Evolutionary conservation across 1,284 basidiomycete species (phyloP).

Genomic region (Fomitopsis pinicola): DNA sequence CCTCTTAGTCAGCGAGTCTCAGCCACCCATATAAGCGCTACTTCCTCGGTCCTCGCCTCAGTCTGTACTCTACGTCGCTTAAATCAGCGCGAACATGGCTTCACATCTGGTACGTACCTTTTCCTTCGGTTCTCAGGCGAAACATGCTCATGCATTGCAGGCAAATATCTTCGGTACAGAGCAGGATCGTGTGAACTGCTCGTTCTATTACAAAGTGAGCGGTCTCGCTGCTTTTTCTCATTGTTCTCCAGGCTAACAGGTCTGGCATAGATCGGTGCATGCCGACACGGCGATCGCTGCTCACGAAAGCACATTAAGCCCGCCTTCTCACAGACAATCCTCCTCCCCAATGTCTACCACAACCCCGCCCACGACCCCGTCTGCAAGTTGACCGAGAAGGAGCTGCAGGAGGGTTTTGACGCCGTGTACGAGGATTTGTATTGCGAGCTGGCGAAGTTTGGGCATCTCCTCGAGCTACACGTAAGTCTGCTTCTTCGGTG

Average conservation of each 20-base stretch:
- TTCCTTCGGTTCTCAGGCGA: not conserved
- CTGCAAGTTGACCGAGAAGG: slow-evolving; percentile 80
- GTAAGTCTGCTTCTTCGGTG: slow-evolving; percentile 41
- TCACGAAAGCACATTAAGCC: slow-evolving; percentile 98
- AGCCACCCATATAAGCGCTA: slow-evolving; percentile 16
- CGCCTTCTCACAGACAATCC: slow-evolving; percentile 94
- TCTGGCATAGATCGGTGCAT: slow-evolving; percentile 78
- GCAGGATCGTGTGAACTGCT: slow-evolving; percentile 92
- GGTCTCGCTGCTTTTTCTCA: slow-evolving; percentile 5
- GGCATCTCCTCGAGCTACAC: slow-evolving; percentile 93
- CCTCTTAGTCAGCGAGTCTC: slow-evolving; percentile 15
- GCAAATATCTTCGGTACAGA: slow-evolving; percentile 87
- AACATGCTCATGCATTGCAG: slow-evolving; percentile 29
- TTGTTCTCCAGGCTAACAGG: slow-evolving; percentile 5
- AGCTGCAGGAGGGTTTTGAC: slow-evolving; percentile 95
- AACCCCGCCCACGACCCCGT: slow-evolving; percentile 94
- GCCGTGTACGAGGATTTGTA: slow-evolving; percentile 95
- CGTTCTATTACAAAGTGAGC: slow-evolving; percentile 89
- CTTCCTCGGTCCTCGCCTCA: not conserved
- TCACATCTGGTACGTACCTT: slow-evolving; percentile 50
- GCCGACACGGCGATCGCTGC: slow-evolving; percentile 93
- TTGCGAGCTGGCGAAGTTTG: slow-evolving; percentile 92
- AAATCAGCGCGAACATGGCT: slow-evolving; percentile 39
- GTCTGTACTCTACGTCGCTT: not conserved
- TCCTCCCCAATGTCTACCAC: slow-evolving; percentile 98